A percentile compares a stretch with the other conserved stretches of the same genome.
phyloP scores from a whole-genome alignment of 106 monocot species.

The Triglochin maritima region DNA sequence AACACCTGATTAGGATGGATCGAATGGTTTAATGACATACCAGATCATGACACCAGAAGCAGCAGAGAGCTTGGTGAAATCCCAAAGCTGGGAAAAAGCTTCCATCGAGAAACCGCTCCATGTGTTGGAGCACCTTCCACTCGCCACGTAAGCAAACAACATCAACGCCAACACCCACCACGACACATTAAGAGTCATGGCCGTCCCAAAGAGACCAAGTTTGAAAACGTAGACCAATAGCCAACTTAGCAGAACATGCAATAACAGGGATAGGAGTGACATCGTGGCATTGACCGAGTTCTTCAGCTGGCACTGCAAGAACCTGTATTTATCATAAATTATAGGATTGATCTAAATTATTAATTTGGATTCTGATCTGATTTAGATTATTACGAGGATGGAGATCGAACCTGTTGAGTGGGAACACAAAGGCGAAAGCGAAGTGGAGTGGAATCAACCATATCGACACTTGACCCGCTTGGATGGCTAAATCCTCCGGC shows the following conservation, averaged over 20 bases:
- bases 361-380: no score
- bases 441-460: conserved; percentile 5
- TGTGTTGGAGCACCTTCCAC: conserved; percentile 2
- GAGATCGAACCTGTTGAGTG: neutral
- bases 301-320: conserved; percentile 13
- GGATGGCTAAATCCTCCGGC: neutral
- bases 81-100: conserved; percentile 8
- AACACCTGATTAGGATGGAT: no score
- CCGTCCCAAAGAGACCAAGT: conserved; percentile 5
- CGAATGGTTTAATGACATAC: neutral
- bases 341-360: no score
- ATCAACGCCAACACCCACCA: neutral
- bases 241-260: conserved; percentile 7
- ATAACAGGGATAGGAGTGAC: neutral
- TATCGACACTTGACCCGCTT: neutral
- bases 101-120: conserved; percentile 8
- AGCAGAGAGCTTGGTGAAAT: conserved; percentile 12
- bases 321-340: neutral
- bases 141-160: neutral
- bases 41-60: conserved; percentile 13
- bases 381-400: no score
- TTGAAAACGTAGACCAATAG: conserved; percentile 4
- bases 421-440: conserved; percentile 9
- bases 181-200: conserved; percentile 4
- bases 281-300: neutral